Conservation (phyloP, 257 asterid genomes). For the Petunia secreta region DNA sequence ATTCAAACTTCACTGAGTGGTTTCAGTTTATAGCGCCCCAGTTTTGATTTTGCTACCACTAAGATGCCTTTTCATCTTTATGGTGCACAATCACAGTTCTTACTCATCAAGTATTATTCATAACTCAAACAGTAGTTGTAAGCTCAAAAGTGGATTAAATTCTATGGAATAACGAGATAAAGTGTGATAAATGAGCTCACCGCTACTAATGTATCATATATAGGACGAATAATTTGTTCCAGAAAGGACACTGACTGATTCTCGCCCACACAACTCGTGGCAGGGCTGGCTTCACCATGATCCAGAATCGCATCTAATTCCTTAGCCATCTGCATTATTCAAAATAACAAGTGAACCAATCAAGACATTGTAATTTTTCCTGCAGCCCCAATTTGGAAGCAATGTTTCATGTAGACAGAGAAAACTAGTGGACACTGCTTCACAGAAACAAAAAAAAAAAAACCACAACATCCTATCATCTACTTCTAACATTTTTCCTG, state of each 20-base stretch:
- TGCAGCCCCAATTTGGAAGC: neutral
- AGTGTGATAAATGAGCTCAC: slow-evolving; percentile 49
- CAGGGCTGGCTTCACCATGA: slow-evolving; percentile 74
- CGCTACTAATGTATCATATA: slow-evolving; percentile 51
- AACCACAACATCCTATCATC: slow-evolving; percentile 8
- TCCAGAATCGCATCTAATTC: slow-evolving; percentile 86
- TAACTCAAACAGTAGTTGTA: neutral
- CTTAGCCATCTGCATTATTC: slow-evolving; percentile 81
- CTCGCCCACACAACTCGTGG: slow-evolving; percentile 57
- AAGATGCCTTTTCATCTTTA: neutral
- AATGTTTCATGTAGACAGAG: neutral
- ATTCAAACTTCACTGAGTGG: slow-evolving; percentile 16
- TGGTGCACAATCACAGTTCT: neutral
- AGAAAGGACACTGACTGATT: slow-evolving; percentile 73
- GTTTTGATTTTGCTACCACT: neutral
- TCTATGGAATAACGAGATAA: neutral
- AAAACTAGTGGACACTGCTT: neutral
- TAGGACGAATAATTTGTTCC: slow-evolving; percentile 69
- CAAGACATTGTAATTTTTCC: neutral
- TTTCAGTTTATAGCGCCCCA: slow-evolving; percentile 12
- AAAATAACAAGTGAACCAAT: slow-evolving; percentile 7
- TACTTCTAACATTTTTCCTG: neutral
- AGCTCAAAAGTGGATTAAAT: slow-evolving; percentile 7
- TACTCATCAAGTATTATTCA: slow-evolving; percentile 3
- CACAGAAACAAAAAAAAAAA: neutral